Evolutionary conservation across 164 flowering plant genomes (phyloP), one percentile per base, ranked within the genome.

Genomic region (Litsea cubeba): DNA sequence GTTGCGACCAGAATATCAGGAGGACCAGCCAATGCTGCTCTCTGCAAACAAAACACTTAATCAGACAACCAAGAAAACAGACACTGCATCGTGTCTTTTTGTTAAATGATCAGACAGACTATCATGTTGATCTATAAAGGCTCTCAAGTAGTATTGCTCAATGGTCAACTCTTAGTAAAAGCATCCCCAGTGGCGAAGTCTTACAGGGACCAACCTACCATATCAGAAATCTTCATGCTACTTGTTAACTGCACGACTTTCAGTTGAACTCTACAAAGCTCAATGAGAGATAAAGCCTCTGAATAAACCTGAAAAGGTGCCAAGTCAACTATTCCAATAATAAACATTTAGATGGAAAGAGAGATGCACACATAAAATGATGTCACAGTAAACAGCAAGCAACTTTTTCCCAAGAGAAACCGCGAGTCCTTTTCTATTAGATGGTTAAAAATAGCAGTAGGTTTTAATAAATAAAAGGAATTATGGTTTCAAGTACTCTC

Each of bases 1-100:
- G 99, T 93, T 17, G 95, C 82, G 4, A 96, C 86, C 57, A 96
- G 58, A 76, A 96, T 87, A 81, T 93, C 94, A 70, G 99, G 99
- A 15, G 80, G 88, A 24, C 94, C 97, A 0, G 90, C 86, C 84
- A 93, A 77, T 65, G 94, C 90, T 62, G 86, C 79, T 75, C 81
- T 79, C 98, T 94, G 84, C 76, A 78, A 68, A 20, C 60, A 73
- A 62, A 72, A 57, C 22, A 73, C 51, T n/a, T 64, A 18, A 80
- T 46, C 20, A 78, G 24, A 22, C 12, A 70, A 69, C 51, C 68
- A 50, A 72, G 15, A 25, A 66, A 32, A 32, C 25, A 62, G 30
- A 60, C 67, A 64, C 67, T 23, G 3, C 7, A 23, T 25, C 24
- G 2, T 23, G 15, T 11, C 51, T 68, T 22, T n/a, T 20, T 50